Evolutionary conservation across 148 eudicot species (phyloP).

Genomic region (Euryodendron excelsum): DNA sequence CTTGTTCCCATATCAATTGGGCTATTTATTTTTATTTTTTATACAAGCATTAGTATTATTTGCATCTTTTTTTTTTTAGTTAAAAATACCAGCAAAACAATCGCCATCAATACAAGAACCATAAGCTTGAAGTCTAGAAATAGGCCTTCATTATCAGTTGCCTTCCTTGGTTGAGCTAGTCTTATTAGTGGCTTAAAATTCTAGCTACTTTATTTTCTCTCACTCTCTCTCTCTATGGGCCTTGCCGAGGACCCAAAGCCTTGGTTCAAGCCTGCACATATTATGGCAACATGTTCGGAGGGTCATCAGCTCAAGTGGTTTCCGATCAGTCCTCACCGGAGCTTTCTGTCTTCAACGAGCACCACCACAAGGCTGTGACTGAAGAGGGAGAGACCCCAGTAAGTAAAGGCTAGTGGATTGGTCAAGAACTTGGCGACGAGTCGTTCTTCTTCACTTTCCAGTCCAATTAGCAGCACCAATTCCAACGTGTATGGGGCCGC

Average conservation of each 20-base stretch:
- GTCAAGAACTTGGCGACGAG: slow-evolving; percentile 18
- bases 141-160: slow-evolving; percentile 4
- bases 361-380: slow-evolving; percentile 2
- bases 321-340: slow-evolving; percentile 35
- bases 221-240: slow-evolving; percentile 37
- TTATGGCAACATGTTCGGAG: slow-evolving; percentile 36
- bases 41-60: not conserved
- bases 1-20: slow-evolving; percentile 20
- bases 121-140: slow-evolving; percentile 12
- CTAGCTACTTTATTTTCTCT: not conserved
- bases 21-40: not conserved
- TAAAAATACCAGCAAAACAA: not conserved
- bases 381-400: slow-evolving; percentile 32
- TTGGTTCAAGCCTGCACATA: slow-evolving; percentile 14
- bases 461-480: slow-evolving; percentile 13
- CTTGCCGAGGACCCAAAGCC: slow-evolving; percentile 47
- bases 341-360: slow-evolving; percentile 24
- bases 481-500: slow-evolving; percentile 8
- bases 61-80: not conserved
- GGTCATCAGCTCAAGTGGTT: slow-evolving; percentile 26
- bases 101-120: not conserved
- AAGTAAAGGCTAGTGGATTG: slow-evolving; percentile 25
- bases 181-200: too few relatives aligned
- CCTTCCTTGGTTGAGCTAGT: slow-evolving; percentile 1
- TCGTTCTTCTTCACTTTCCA: slow-evolving; percentile 10